These are phyloP conservation scores for Irineochytrium annulatum DNA, from an alignment of 192 early-diverging fungal species.

Conservation along the genomic window DNA sequence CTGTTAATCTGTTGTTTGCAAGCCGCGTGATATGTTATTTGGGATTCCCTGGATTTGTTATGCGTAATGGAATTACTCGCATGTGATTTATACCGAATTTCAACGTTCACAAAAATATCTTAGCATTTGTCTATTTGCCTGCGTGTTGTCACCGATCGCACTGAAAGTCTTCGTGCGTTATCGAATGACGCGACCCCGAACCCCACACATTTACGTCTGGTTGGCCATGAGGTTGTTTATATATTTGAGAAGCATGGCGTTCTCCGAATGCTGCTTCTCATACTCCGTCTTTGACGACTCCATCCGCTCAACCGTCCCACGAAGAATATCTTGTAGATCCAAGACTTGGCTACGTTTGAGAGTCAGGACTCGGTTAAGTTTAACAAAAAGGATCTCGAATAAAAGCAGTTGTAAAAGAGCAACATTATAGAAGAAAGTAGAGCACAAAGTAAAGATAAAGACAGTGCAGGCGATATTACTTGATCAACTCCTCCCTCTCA, in stretches of 20 bases:
- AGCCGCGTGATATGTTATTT: too few relatives aligned
- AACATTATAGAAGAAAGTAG: not conserved
- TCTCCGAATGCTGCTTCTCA: slow-evolving; percentile 27
- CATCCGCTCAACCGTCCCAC: slow-evolving; percentile 28
- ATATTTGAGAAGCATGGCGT: slow-evolving; percentile 41
- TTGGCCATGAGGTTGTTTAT: slow-evolving; percentile 48
- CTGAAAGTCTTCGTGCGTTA: too few relatives aligned
- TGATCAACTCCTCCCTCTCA: not conserved
- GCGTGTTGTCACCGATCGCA: too few relatives aligned
- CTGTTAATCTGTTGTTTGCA: too few relatives aligned
- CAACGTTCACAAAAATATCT: too few relatives aligned
- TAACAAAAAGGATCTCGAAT: not conserved
- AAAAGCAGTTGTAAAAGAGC: not conserved
- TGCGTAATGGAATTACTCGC: too few relatives aligned
- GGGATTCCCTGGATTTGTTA: too few relatives aligned
- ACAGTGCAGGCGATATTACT: not conserved
- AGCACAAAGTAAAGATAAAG: not conserved
- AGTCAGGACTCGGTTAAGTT: not conserved
- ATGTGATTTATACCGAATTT: too few relatives aligned
- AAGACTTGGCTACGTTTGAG: slow-evolving; percentile 17
- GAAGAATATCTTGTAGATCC: slow-evolving; percentile 22
- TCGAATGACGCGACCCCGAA: too few relatives aligned
- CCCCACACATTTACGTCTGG: too few relatives aligned
- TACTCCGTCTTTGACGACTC: slow-evolving; percentile 25
- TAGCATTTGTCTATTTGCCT: too few relatives aligned